Conservation (phyloP, 768 basidiomycete species). For the Kwoniella botswanensis region DNA sequence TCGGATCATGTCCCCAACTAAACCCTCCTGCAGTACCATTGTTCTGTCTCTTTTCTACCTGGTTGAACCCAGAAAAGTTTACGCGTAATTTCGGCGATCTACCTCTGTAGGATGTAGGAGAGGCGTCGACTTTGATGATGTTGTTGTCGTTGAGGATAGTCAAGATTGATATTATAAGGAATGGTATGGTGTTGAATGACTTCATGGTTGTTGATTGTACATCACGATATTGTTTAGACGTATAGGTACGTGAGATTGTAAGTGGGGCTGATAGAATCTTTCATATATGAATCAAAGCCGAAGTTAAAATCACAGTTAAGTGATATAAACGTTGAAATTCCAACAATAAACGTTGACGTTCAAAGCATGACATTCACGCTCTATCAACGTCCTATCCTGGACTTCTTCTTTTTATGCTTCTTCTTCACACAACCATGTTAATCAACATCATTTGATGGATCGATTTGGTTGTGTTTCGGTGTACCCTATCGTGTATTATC, state of each 20-base stretch:
- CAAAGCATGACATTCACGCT: background rate
- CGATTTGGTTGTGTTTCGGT: background rate
- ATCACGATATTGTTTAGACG: no score
- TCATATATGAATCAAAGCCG: no score
- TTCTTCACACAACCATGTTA: background rate
- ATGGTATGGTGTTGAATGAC: background rate
- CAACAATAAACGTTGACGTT: background rate
- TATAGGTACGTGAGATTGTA: no score
- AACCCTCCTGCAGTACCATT: slow-evolving; percentile 29
- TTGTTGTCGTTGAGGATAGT: background rate
- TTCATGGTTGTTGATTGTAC: background rate
- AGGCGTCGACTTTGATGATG: background rate
- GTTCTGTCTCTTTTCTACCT: background rate
- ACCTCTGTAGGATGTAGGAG: background rate
- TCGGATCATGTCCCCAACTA: slow-evolving; percentile 42
- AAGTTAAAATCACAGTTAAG: no score
- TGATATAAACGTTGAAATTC: background rate
- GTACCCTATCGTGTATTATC: background rate
- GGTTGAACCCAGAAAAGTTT: background rate
- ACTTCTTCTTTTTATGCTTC: background rate
- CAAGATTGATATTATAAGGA: background rate
- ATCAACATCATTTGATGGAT: background rate
- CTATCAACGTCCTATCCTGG: background rate
- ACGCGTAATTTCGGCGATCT: background rate
- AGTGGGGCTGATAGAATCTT: no score